Evolutionary conservation across 495 filamentous ascomycete species (phyloP), one percentile per base, ranked within the genome.

Genomic region (Penicillium coffeae): DNA sequence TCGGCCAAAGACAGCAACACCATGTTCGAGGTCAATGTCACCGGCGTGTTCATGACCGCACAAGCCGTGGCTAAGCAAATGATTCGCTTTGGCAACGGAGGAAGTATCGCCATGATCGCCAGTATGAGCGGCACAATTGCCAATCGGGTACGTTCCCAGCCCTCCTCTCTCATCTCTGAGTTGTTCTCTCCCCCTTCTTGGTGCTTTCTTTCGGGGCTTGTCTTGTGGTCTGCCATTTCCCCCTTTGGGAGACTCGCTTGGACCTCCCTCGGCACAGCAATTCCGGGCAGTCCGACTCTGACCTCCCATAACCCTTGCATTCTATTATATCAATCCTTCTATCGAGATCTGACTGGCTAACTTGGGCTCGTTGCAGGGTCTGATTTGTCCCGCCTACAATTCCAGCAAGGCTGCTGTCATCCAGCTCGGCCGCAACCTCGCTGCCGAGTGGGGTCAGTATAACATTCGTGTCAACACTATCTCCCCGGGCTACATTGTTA

Each of bases 381-480:
- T 83, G 27, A 83, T 82, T 57, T 85, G 80, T 62, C 84, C 89
- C 25, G 88, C 87, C 30, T 96, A 96, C 72, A 96, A 96, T 60
- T 85, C 90, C 42, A 89, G 85, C 61, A 96, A 96, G 67, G 89
- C 89, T 3, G 90, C 80, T 10, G 88, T 96, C 4, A 59, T 95
- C 65, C 90, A 95, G 60, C 82, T 96, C 3, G 83, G 73, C 7
- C 84, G 87, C 57, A 92, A 90, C 66, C 78, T 96, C n/a, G 92
- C 90, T 5, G 65, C 80, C 21, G 89, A 94, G 65, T 92, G 92
- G 92, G 92, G 92, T 20, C 64, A 69, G 52, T 79, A 92, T 65
- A 86, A 85, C 43, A 96, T 97, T 65, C 87, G 92, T 3, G 90
- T 96, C 51, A 97, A 97, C 72, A 94, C 90, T 34, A 84, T 96